phyloP scores from a whole-genome alignment of 768 basidiomycete genomes.

The Lenzites betulinus region DNA sequence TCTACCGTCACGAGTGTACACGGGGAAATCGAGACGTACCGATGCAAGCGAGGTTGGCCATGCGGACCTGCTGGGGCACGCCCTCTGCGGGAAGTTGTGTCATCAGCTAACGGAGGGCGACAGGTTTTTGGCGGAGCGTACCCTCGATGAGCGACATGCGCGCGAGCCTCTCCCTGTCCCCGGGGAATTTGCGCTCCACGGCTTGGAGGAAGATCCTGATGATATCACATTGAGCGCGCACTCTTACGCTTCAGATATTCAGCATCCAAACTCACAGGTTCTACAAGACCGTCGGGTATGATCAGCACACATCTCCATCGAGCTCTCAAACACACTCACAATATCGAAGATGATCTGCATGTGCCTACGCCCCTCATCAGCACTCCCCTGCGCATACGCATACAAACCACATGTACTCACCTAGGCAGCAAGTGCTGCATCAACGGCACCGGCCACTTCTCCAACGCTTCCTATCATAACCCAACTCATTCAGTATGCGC shows the following conservation, averaged over 20 bases:
- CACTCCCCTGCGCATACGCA: neutral
- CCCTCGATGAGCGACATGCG: slow-evolving; percentile 95
- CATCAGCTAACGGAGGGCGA: neutral
- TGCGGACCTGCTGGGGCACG: slow-evolving; percentile 80
- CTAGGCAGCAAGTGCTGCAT: slow-evolving; percentile 81
- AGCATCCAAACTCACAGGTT: slow-evolving; percentile 45
- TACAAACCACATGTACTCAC: neutral
- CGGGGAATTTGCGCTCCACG: slow-evolving; percentile 89
- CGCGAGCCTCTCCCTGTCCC: slow-evolving; percentile 74
- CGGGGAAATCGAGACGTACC: slow-evolving; percentile 37
- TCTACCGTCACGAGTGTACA: neutral
- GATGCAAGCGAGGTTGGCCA: slow-evolving; percentile 91
- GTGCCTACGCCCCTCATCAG: slow-evolving; percentile 44
- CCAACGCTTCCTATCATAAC: slow-evolving; percentile 65
- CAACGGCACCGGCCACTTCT: slow-evolving; percentile 92
- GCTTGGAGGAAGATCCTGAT: slow-evolving; percentile 72
- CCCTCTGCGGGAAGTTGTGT: slow-evolving; percentile 56
- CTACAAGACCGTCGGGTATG: slow-evolving; percentile 28
- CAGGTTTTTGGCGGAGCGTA: slow-evolving; percentile 24
- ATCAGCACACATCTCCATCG: neutral
- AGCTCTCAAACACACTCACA: slow-evolving; percentile 45
- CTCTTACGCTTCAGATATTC: neutral
- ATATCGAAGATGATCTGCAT: slow-evolving; percentile 94
- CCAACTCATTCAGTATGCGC: neutral
- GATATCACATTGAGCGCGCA: neutral